These are phyloP conservation scores for Entomortierella beljakovae DNA, from an alignment of 192 early-diverging fungal genomes.

Conservation along the genomic window DNA sequence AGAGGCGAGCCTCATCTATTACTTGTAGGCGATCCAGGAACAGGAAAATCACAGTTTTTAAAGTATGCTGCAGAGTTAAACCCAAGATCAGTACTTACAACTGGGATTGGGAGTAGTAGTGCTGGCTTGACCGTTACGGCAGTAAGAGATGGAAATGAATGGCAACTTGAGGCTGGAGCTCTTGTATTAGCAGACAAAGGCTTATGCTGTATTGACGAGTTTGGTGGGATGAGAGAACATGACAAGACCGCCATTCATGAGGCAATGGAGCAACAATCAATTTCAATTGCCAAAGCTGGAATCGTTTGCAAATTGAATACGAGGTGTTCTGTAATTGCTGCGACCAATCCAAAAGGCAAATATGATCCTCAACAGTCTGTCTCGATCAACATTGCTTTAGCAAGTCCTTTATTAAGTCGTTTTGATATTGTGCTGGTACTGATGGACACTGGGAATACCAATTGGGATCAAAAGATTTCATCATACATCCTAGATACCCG, in stretches of 20 bases:
- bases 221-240: conserved; percentile 78
- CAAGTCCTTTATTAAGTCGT: conserved; percentile 68
- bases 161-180: conserved; percentile 86
- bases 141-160: conserved; percentile 77
- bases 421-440: conserved; percentile 82
- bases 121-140: conserved; percentile 84
- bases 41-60: conserved; percentile 85
- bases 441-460: conserved; percentile 70
- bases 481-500: conserved; percentile 57
- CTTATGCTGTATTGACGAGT: conserved; percentile 87
- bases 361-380: conserved; percentile 72
- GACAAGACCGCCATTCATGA: conserved; percentile 83
- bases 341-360: conserved; percentile 81
- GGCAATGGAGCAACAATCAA: conserved; percentile 90
- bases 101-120: conserved; percentile 79
- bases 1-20: conserved; percentile 81
- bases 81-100: conserved; percentile 78
- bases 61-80: conserved; percentile 73
- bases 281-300: conserved; percentile 82
- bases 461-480: conserved; percentile 74
- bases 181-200: conserved; percentile 83
- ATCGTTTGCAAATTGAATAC: conserved; percentile 86
- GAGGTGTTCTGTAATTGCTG: conserved; percentile 82
- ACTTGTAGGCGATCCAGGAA: conserved; percentile 84
- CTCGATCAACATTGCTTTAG: conserved; percentile 69